phyloP scores from a whole-genome alignment of 441 rosid genomes.

The Erysimum cheiri region DNA sequence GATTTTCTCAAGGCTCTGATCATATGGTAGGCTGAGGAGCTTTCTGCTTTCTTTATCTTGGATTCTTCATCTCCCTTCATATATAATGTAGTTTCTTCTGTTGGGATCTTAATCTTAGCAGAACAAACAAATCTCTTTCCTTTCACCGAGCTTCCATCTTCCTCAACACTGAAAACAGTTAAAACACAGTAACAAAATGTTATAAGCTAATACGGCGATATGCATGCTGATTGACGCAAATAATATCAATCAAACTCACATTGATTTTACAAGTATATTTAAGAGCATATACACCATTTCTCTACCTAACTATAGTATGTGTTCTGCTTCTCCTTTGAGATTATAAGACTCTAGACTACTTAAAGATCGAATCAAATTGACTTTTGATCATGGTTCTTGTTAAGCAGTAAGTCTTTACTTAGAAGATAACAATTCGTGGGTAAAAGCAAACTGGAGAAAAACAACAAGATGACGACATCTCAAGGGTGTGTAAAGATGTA shows the following conservation, averaged over 20 bases:
- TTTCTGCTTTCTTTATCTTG: slow-evolving; percentile 65
- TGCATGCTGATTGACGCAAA: not conserved
- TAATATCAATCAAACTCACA: not conserved
- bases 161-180: slow-evolving; percentile 56
- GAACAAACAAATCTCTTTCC: slow-evolving; percentile 58
- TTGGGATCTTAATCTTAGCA: slow-evolving; percentile 56
- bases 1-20: slow-evolving; percentile 51
- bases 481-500: slow-evolving; percentile 32
- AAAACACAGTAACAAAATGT: slow-evolving; percentile 28
- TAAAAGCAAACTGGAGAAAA: not conserved
- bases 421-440: not conserved
- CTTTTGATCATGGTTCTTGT: slow-evolving; percentile 10
- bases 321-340: not conserved
- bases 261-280: not conserved
- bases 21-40: slow-evolving; percentile 74
- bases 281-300: not conserved
- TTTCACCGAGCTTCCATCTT: slow-evolving; percentile 55
- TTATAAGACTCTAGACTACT: not conserved
- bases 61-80: slow-evolving; percentile 58
- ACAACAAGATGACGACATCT: not conserved
- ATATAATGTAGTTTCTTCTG: slow-evolving; percentile 41
- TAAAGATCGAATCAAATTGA: not conserved
- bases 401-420: slow-evolving; percentile 1
- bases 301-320: not conserved
- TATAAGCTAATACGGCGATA: not conserved